These are phyloP conservation scores for Vachellia pachyceras DNA, from an alignment of 306 rosid species.

Conservation along the genomic window DNA sequence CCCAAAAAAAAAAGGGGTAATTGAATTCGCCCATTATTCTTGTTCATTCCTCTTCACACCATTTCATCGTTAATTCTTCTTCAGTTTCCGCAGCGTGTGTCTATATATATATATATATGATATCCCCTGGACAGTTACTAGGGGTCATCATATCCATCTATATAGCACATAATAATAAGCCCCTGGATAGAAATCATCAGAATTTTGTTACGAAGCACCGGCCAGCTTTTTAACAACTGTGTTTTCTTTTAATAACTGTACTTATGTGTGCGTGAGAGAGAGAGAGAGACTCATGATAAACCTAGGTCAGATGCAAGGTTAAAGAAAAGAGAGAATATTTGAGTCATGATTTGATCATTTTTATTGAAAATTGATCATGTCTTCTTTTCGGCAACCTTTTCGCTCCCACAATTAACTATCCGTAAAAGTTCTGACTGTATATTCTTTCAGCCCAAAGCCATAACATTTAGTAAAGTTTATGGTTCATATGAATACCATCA, in stretches of 20 bases:
- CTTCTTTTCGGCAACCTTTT: constrained; percentile 2
- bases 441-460: constrained; percentile 16
- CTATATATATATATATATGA: too few species aligned
- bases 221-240: too few species aligned
- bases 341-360: neutral
- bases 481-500: neutral
- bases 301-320: neutral
- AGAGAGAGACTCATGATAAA: neutral
- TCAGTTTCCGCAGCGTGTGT: neutral
- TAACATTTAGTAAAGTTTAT: constrained; percentile 18
- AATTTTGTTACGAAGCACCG: too few species aligned
- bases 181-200: neutral
- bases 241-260: neutral
- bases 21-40: too few species aligned
- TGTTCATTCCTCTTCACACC: neutral
- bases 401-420: constrained; percentile 9
- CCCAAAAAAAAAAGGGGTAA: too few species aligned
- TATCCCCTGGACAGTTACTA: too few species aligned
- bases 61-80: neutral
- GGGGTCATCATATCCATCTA: too few species aligned
- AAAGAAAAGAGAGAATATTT: neutral
- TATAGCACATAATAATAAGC: neutral
- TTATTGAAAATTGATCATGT: constrained; percentile 19
- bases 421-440: constrained; percentile 16
- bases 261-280: neutral